Evolutionary conservation across 1,139 yeast species (phyloP), one percentile per base, ranked within the genome.

Genomic region (Geotrichum siamense): DNA sequence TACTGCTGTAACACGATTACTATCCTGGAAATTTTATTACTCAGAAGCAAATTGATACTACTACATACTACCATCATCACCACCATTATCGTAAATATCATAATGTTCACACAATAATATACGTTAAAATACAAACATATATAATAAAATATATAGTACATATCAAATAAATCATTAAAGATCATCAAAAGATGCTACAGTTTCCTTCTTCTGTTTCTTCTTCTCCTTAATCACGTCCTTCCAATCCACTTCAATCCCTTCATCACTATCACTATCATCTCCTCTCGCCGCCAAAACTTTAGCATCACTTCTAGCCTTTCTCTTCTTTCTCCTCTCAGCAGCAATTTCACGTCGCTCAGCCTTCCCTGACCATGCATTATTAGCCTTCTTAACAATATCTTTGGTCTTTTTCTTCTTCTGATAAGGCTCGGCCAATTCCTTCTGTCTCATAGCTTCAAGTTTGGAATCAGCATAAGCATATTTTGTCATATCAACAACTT

Each of bases 321-420:
- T 76, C 75, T 71, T 80, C 58, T 61, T 80, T 48, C 78, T 74
- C 52, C 94, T 72, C 46, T 74, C 80, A 20, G 70, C 72, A 51
- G 78, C 82, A 1, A 69, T 61, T 48, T 82, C 89, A 55, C 82
- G 84, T 5, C 75, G 69, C 28, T 76, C 82, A 0, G 65, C 59
- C 56, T 83, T 82, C 28, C 73, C 73, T 3, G 95, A 83, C 96
- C 96, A 89, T 0, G 96, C 76, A 49, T 75, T 72, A 52, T 82
- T 81, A 64, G 65, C 48, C 71, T 70, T 40, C 37, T 37, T 46
- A n/a, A 47, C 52, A 8, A 40, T 51, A 22, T 39, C 43, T 45
- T 42, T 53, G 41, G 47, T 43, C 38, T 43, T 47, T 34, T 37
- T 44, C 38, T 26, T 42, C 31, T 9, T 38, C 22, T 33, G 38